phyloP scores from a whole-genome alignment of 1,284 basidiomycete species.

The Puccinia triticina region DNA sequence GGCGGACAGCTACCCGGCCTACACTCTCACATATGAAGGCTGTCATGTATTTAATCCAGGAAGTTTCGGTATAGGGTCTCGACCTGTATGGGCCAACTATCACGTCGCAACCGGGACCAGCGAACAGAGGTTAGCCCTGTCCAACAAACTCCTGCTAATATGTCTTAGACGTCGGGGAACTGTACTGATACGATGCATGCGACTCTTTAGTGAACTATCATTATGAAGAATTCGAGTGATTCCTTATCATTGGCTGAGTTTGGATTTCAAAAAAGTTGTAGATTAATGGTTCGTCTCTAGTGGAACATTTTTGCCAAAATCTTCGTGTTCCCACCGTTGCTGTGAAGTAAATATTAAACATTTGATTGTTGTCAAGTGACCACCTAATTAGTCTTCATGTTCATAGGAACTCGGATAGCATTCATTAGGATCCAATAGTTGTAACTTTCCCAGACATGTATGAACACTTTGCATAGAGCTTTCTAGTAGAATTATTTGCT shows the following conservation, averaged over 20 bases:
- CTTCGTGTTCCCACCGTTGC: neutral
- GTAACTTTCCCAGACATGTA: too few species aligned
- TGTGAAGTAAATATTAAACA: too few species aligned
- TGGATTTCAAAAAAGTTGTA: neutral
- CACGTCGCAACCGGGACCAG: constrained; percentile 39
- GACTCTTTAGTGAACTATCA: constrained; percentile 18
- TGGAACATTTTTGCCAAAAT: neutral
- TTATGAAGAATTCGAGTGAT: neutral
- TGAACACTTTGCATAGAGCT: too few species aligned
- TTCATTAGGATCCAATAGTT: too few species aligned
- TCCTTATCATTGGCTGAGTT: neutral
- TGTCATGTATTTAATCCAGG: constrained; percentile 99
- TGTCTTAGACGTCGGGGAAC: neutral
- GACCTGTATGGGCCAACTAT: constrained; percentile 47
- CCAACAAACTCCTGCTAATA: neutral
- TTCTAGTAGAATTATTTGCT: too few species aligned
- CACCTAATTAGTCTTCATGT: too few species aligned
- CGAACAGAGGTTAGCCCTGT: constrained; percentile 41
- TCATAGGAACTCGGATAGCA: too few species aligned
- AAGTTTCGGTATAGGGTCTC: constrained; percentile 53
- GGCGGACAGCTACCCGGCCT: constrained; percentile 94
- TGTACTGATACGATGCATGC: neutral
- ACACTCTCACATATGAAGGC: constrained; percentile 93
- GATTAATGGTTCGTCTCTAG: neutral
- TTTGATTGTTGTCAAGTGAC: too few species aligned